Percentiles rank a stretch among this genome's conserved stretches.
These are phyloP conservation scores for Dispira parvispora DNA, from an alignment of 192 early-diverging fungal genomes.

Conservation along the genomic window DNA sequence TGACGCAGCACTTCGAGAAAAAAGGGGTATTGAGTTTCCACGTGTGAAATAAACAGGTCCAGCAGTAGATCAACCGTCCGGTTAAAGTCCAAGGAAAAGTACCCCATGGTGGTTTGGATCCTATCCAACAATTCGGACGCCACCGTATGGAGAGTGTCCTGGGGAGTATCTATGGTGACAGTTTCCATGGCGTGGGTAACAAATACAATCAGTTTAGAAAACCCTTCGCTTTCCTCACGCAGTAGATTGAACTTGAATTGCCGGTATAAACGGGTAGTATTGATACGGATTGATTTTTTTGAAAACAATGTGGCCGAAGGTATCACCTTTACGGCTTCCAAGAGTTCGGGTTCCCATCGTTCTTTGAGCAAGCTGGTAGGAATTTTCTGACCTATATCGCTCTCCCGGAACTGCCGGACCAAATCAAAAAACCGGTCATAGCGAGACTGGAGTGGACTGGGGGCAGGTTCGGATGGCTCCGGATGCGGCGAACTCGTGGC, in stretches of 20 bases:
- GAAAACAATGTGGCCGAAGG: constrained; percentile 18
- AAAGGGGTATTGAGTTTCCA: constrained; percentile 46
- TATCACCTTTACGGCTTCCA: constrained; percentile 33
- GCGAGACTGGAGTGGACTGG: too few relatives aligned
- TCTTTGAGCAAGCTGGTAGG: constrained; percentile 30
- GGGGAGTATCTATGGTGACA: constrained; percentile 13
- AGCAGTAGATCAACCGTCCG: constrained; percentile 63
- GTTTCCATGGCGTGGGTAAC: constrained; percentile 19
- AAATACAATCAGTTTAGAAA: constrained; percentile 50
- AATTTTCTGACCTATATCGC: constrained; percentile 10
- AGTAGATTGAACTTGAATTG: constrained; percentile 73
- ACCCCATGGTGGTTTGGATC: constrained; percentile 22
- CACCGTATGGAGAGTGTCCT: constrained; percentile 12
- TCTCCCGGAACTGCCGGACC: too few relatives aligned
- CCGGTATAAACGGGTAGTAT: constrained; percentile 41
- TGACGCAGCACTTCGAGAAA: constrained; percentile 46
- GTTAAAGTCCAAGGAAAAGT: constrained; percentile 70
- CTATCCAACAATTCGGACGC: constrained; percentile 11
- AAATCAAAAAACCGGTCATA: too few relatives aligned
- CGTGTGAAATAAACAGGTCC: constrained; percentile 55
- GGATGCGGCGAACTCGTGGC: too few relatives aligned
- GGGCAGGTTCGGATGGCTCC: too few relatives aligned
- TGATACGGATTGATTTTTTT: constrained; percentile 31
- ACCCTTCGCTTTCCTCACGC: constrained; percentile 68
- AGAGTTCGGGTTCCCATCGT: constrained; percentile 33